Percentiles rank a stretch among this genome's conserved stretches.
Evolutionary conservation across 2,329 filamentous ascomycete species (phyloP).

Genomic region (Trichoderma arundinaceum): DNA sequence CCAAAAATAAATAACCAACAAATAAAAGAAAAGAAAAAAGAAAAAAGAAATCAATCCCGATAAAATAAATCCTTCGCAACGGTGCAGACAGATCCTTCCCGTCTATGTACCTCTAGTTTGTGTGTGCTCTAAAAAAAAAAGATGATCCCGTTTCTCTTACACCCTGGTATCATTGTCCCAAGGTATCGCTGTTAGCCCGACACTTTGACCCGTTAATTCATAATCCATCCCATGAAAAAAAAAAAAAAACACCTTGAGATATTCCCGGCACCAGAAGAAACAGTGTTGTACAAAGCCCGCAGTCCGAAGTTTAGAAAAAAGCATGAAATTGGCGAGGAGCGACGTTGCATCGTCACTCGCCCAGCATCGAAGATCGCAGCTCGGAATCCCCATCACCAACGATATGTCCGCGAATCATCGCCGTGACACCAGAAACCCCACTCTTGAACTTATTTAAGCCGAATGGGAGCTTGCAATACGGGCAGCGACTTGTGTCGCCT

Average conservation of each 20-base stretch:
- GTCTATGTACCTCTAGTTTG: constrained; percentile 27
- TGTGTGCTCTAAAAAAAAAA: constrained; percentile 17
- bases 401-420: constrained; percentile 29
- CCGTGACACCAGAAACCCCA: constrained; percentile 23
- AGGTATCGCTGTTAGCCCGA: constrained; percentile 17
- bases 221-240: constrained; percentile 26
- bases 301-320: background rate
- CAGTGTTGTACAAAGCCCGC: constrained; percentile 20
- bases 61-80: constrained; percentile 13
- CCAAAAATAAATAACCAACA: background rate
- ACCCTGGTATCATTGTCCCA: constrained; percentile 21
- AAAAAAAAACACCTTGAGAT: constrained; percentile 16
- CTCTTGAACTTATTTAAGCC: constrained; percentile 10
- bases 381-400: constrained; percentile 20
- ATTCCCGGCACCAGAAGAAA: constrained; percentile 6
- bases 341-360: background rate
- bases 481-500: constrained; percentile 2
- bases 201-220: constrained; percentile 23
- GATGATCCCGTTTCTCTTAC: constrained; percentile 16
- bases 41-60: background rate
- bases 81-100: constrained; percentile 21
- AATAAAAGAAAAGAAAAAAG: background rate
- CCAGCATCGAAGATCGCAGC: background rate
- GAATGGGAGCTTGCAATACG: constrained; percentile 19
- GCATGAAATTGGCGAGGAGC: background rate